Evolutionary conservation across 78 protist genomes (phyloP).

Genomic region (Dictyostelium capitatum): DNA sequence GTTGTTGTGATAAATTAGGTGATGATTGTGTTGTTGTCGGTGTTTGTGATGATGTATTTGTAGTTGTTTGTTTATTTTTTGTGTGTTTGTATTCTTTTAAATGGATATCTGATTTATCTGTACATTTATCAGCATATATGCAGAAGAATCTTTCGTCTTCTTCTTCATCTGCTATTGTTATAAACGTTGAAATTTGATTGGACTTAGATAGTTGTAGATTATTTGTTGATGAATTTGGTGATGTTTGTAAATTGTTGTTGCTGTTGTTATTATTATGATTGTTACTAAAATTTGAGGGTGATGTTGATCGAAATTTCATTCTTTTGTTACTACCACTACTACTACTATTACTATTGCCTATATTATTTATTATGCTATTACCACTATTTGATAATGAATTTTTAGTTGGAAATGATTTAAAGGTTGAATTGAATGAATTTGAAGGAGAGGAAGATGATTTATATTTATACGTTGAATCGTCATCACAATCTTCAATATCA

Average conservation of each 20-base stretch:
- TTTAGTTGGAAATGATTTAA: neutral
- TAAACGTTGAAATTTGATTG: neutral
- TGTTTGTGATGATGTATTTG: neutral
- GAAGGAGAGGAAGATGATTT: neutral
- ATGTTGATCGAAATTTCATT: neutral
- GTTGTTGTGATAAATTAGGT: neutral
- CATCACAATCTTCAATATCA: conserved; percentile 9
- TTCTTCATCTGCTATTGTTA: neutral
- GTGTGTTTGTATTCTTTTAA: conserved; percentile 21
- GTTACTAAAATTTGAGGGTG: neutral
- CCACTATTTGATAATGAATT: neutral
- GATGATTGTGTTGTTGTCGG: neutral
- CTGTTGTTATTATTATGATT: too few species aligned
- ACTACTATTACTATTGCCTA: too few species aligned
- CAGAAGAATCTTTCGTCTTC: conserved; percentile 19
- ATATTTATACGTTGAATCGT: neutral
- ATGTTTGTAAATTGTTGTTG: neutral
- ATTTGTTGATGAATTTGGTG: neutral
- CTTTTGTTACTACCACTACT: neutral
- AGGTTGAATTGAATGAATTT: neutral
- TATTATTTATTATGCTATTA: neutral
- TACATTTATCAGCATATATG: conserved; percentile 18
- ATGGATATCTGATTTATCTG: conserved; percentile 19
- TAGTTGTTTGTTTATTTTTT: neutral
- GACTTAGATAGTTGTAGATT: too few species aligned